Conservation (phyloP, 306 rosid species). For the Echinosophora koreensis region DNA sequence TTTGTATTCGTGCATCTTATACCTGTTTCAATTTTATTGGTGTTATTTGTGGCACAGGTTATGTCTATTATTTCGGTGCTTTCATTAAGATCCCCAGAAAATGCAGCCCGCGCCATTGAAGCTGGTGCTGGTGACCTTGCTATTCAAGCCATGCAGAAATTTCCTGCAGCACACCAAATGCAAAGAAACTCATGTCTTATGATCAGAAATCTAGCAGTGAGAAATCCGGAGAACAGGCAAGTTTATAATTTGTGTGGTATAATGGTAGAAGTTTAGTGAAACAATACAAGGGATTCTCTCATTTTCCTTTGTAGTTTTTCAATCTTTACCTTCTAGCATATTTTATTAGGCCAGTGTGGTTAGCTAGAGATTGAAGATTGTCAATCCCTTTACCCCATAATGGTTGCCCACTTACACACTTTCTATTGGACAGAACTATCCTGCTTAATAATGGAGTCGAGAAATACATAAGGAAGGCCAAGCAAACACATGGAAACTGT, state of each 20-base stretch:
- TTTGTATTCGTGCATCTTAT: conserved; percentile 28
- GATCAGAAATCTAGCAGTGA: conserved; percentile 88
- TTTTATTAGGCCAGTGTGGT: neutral
- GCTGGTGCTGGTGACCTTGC: conserved; percentile 97
- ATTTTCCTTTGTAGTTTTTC: neutral
- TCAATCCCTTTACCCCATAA: conserved; percentile 2
- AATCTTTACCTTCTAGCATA: conserved; percentile 5
- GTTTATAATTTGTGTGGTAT: conserved; percentile 26
- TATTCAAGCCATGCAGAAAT: conserved; percentile 85
- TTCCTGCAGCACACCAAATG: conserved; percentile 83
- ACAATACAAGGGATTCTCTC: neutral
- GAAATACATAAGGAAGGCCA: conserved; percentile 76
- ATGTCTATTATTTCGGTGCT: conserved; percentile 80
- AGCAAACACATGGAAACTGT: conserved; percentile 79
- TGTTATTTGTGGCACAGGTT: conserved; percentile 58
- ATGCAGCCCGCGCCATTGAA: conserved; percentile 89
- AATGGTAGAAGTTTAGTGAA: neutral
- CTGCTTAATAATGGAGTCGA: conserved; percentile 80
- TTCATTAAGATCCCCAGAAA: conserved; percentile 84
- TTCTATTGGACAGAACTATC: conserved; percentile 63
- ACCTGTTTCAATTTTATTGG: conserved; percentile 18
- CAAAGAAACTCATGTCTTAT: conserved; percentile 86
- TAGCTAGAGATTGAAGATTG: conserved; percentile 25
- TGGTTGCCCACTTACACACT: conserved; percentile 26
- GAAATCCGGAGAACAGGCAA: conserved; percentile 89